phyloP scores from a whole-genome alignment of 2,329 filamentous ascomycete species.

The Dothidotthia symphoricarpi region DNA sequence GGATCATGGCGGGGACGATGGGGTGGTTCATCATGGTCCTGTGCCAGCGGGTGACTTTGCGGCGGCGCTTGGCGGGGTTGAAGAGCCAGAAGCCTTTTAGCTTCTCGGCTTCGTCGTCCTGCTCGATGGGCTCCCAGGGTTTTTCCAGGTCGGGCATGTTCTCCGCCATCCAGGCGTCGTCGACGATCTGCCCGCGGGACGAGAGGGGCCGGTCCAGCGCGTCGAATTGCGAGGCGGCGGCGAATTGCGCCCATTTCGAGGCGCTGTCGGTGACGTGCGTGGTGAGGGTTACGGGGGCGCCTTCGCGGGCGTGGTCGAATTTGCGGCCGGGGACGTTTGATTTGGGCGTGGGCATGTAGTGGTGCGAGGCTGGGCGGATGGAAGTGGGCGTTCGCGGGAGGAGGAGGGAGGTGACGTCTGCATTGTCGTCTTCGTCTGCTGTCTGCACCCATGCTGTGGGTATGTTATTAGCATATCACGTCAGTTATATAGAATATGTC shows the following conservation, averaged over 20 bases:
- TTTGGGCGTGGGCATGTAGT: slow-evolving; percentile 42
- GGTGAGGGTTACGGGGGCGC: slow-evolving; percentile 38
- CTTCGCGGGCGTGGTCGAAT: slow-evolving; percentile 42
- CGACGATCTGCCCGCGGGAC: slow-evolving; percentile 38
- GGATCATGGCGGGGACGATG: slow-evolving; percentile 80
- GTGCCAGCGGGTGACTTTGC: slow-evolving; percentile 62
- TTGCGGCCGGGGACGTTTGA: slow-evolving; percentile 39
- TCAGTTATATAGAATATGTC: slow-evolving; percentile 5
- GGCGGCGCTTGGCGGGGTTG: slow-evolving; percentile 49
- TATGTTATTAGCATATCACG: no score
- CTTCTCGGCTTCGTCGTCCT: slow-evolving; percentile 51
- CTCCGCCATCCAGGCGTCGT: slow-evolving; percentile 50
- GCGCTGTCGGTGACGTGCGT: slow-evolving; percentile 37
- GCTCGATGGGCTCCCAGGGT: slow-evolving; percentile 56
- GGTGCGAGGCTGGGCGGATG: slow-evolving; percentile 38
- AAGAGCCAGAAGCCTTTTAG: slow-evolving; percentile 52
- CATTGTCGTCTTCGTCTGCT: slow-evolving; percentile 38
- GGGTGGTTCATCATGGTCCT: slow-evolving; percentile 73
- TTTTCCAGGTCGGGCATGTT: slow-evolving; percentile 49
- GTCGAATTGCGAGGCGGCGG: slow-evolving; percentile 32
- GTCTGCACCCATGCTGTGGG: slow-evolving; percentile 43
- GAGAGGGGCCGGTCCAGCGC: slow-evolving; percentile 25
- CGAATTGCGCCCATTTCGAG: slow-evolving; percentile 42
- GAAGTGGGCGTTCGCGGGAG: slow-evolving; percentile 39
- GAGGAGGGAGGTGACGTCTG: slow-evolving; percentile 30